Percentiles rank a stretch among this genome's conserved stretches.
Conservation (phyloP, 805 yeast species). For the Torulaspora maleeae region DNA sequence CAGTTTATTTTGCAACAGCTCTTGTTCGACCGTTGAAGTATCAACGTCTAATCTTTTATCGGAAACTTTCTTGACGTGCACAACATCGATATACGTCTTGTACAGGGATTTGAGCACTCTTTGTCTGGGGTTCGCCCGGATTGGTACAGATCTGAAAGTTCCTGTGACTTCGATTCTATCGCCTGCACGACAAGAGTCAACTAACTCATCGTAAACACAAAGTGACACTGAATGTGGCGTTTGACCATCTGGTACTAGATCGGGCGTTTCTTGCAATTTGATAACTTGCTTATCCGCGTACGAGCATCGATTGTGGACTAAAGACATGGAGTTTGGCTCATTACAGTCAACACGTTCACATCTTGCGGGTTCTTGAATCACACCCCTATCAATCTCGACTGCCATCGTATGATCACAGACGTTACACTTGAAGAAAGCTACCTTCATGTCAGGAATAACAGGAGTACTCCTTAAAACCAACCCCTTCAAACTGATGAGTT, state of each 20-base stretch:
- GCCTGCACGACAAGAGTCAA: constrained; percentile 93
- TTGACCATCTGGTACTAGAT: constrained; percentile 95
- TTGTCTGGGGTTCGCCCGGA: constrained; percentile 78
- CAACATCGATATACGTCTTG: constrained; percentile 92
- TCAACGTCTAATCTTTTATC: constrained; percentile 78
- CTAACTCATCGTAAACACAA: constrained; percentile 93
- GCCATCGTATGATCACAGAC: constrained; percentile 91
- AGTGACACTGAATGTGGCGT: constrained; percentile 94
- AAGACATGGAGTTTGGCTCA: constrained; percentile 78
- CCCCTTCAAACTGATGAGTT: constrained; percentile 86
- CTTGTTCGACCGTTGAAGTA: constrained; percentile 52
- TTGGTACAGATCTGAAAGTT: constrained; percentile 87
- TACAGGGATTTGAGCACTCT: constrained; percentile 77
- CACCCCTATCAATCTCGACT: constrained; percentile 91
- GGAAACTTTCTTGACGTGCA: constrained; percentile 84
- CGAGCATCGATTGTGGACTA: constrained; percentile 85
- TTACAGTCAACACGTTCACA: constrained; percentile 90
- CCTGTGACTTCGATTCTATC: constrained; percentile 95
- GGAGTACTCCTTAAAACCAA: constrained; percentile 83
- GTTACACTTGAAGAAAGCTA: constrained; percentile 90
- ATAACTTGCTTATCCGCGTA: constrained; percentile 95
- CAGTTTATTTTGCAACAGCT: constrained; percentile 46
- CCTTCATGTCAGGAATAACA: constrained; percentile 95
- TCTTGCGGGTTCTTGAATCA: constrained; percentile 84
- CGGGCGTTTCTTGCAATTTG: constrained; percentile 93